Percentiles rank a stretch among this genome's conserved stretches.
Evolutionary conservation across 2,329 filamentous ascomycete species (phyloP).

Genomic region (Pseudogymnoascus sp.): DNA sequence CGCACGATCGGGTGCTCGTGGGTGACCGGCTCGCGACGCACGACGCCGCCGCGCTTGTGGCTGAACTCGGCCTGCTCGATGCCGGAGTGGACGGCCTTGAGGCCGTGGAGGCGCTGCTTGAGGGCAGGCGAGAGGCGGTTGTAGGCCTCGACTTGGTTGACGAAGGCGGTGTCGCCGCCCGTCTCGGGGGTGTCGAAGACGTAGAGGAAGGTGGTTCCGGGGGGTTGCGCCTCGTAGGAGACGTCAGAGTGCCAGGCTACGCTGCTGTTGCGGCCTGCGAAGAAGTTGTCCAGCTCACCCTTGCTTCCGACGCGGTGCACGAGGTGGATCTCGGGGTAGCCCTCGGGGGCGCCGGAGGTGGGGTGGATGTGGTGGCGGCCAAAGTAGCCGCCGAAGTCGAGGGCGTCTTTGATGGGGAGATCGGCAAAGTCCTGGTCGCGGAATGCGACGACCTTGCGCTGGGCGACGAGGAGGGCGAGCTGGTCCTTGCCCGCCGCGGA

Average conservation of each 20-base stretch:
- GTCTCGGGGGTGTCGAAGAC: constrained; percentile 71
- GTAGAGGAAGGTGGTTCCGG: constrained; percentile 84
- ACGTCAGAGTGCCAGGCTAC: constrained; percentile 88
- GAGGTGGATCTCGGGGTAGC: constrained; percentile 66
- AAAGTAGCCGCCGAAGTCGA: constrained; percentile 66
- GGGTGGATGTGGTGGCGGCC: constrained; percentile 77
- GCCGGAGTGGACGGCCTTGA: constrained; percentile 74
- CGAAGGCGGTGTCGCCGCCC: constrained; percentile 80
- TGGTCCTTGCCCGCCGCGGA: constrained; percentile 64
- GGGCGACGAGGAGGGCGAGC: constrained; percentile 64
- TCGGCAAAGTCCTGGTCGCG: constrained; percentile 65
- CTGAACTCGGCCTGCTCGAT: constrained; percentile 70
- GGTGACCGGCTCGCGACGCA: constrained; percentile 65
- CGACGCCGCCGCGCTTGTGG: constrained; percentile 57
- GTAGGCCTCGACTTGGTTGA: constrained; percentile 73
- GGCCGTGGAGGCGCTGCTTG: constrained; percentile 68
- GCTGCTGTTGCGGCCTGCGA: constrained; percentile 63
- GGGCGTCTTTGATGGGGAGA: constrained; percentile 59
- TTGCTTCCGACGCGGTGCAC: constrained; percentile 66
- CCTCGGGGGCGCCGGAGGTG: constrained; percentile 65
- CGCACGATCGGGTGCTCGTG: constrained; percentile 70
- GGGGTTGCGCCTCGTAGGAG: constrained; percentile 79
- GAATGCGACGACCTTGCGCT: constrained; percentile 73
- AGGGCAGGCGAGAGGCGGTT: constrained; percentile 70
- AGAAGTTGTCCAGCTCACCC: constrained; percentile 51